These are phyloP conservation scores for Cudoniella acicularis DNA, from an alignment of 495 filamentous ascomycete genomes.

Conservation along the genomic window DNA sequence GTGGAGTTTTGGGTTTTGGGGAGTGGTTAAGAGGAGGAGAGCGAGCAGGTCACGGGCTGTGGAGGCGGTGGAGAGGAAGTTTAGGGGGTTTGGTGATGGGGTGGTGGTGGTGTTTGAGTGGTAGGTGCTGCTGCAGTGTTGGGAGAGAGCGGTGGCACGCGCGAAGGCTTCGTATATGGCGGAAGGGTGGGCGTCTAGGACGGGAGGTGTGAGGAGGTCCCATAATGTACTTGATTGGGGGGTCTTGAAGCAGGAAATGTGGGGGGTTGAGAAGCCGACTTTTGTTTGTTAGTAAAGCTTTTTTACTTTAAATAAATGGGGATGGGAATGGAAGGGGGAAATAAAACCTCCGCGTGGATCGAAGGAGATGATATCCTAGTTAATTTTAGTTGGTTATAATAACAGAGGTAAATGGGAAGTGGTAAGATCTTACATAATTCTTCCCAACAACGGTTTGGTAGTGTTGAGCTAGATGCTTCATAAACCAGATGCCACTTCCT, in stretches of 20 bases:
- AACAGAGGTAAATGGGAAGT: neutral
- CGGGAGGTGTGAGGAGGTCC: constrained; percentile 34
- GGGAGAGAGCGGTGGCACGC: constrained; percentile 33
- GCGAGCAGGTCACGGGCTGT: constrained; percentile 40
- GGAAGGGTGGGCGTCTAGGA: constrained; percentile 37
- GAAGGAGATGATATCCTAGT: constrained; percentile 45
- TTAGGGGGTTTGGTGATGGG: neutral
- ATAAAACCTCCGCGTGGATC: constrained; percentile 40
- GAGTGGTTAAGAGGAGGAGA: constrained; percentile 28
- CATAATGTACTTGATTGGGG: constrained; percentile 33
- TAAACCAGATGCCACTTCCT: constrained; percentile 40
- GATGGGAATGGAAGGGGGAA: neutral
- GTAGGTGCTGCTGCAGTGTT: constrained; percentile 27
- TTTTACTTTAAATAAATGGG: no score
- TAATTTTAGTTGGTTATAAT: neutral
- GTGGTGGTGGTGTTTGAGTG: constrained; percentile 22
- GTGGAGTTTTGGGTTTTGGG: constrained; percentile 38
- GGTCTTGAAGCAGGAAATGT: constrained; percentile 39
- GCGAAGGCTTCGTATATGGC: constrained; percentile 38
- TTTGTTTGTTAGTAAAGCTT: constrained; percentile 1
- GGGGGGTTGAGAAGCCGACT: constrained; percentile 39
- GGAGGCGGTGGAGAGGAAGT: constrained; percentile 36
- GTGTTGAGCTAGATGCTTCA: constrained; percentile 31
- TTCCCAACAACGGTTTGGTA: constrained; percentile 44
- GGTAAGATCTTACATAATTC: constrained; percentile 24